Conservation (phyloP, 495 filamentous ascomycete species). For the Daldinia grandis region DNA sequence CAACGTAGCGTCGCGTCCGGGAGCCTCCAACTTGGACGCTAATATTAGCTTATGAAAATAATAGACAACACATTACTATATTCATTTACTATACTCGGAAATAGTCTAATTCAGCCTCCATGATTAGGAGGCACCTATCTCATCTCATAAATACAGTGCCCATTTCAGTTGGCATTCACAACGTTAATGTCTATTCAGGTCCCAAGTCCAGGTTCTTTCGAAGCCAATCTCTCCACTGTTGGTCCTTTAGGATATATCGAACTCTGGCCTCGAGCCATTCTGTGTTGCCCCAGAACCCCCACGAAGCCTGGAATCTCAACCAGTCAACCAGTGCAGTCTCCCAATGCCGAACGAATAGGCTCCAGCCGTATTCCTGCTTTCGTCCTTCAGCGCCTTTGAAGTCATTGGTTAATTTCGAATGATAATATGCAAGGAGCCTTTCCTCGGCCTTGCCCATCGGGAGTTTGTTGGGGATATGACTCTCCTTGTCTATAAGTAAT, state of each 20-base stretch:
- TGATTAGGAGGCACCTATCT: too few species aligned
- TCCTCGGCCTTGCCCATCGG: constrained; percentile 46
- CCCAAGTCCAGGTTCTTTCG: not conserved
- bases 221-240: constrained; percentile 38
- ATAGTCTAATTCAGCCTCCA: not conserved
- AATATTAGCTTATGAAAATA: constrained; percentile 4
- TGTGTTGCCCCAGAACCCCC: constrained; percentile 60
- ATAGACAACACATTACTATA: not conserved
- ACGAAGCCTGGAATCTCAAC: constrained; percentile 58
- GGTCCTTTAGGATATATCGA: constrained; percentile 41
- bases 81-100: not conserved
- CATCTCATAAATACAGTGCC: too few species aligned
- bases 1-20: constrained; percentile 1
- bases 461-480: constrained; percentile 33
- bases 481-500: constrained; percentile 42
- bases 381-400: constrained; percentile 10
- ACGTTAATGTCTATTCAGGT: not conserved
- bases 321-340: constrained; percentile 59
- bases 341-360: constrained; percentile 52
- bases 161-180: not conserved
- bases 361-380: constrained; percentile 47
- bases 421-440: constrained; percentile 49
- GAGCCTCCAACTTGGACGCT: not conserved
- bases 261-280: constrained; percentile 52
- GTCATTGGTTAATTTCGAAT: constrained; percentile 32